Evolutionary conservation across 2,329 filamentous ascomycete genomes (phyloP).

Genomic region (Aschersonia sp.): DNA sequence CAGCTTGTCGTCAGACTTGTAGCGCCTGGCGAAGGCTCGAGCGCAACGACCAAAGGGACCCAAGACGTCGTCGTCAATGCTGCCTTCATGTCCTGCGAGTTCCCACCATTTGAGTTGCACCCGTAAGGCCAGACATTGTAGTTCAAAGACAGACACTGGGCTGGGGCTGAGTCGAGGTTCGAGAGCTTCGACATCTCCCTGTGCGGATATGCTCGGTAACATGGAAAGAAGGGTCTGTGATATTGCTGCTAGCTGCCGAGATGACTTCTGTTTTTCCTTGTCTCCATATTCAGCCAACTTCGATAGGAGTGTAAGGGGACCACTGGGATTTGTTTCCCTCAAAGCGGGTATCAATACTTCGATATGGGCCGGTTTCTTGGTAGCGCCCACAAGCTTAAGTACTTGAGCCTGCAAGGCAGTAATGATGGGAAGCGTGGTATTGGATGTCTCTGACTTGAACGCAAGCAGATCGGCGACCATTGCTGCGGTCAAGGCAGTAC

Average conservation of each 20-base stretch:
- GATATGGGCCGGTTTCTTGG: slow-evolving; percentile 43
- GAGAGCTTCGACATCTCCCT: slow-evolving; percentile 41
- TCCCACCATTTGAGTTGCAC: slow-evolving; percentile 52
- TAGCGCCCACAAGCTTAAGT: slow-evolving; percentile 45
- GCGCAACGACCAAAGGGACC: slow-evolving; percentile 50
- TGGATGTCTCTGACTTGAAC: slow-evolving; percentile 33
- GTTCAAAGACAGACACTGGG: slow-evolving; percentile 42
- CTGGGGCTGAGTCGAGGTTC: slow-evolving; percentile 39
- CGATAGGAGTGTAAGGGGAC: slow-evolving; percentile 43
- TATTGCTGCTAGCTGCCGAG: slow-evolving; percentile 51
- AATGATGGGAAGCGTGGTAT: slow-evolving; percentile 36
- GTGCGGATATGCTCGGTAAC: slow-evolving; percentile 50
- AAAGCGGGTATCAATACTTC: slow-evolving; percentile 44
- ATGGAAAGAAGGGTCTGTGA: slow-evolving; percentile 52
- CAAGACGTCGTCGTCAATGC: slow-evolving; percentile 50
- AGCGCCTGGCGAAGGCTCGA: slow-evolving; percentile 43
- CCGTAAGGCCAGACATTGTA: slow-evolving; percentile 50
- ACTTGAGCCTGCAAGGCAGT: slow-evolving; percentile 50
- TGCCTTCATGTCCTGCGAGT: slow-evolving; percentile 42
- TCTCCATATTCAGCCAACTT: slow-evolving; percentile 25
- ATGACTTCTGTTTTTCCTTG: slow-evolving; percentile 39
- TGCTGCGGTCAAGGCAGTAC: slow-evolving; percentile 15
- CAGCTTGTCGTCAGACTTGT: slow-evolving; percentile 20
- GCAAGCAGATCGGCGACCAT: slow-evolving; percentile 45
- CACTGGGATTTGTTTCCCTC: slow-evolving; percentile 33